Percentiles rank a stretch among this genome's conserved stretches.
Conservation (phyloP, 2,329 filamentous ascomycete genomes). For the Helotiales sp. region DNA sequence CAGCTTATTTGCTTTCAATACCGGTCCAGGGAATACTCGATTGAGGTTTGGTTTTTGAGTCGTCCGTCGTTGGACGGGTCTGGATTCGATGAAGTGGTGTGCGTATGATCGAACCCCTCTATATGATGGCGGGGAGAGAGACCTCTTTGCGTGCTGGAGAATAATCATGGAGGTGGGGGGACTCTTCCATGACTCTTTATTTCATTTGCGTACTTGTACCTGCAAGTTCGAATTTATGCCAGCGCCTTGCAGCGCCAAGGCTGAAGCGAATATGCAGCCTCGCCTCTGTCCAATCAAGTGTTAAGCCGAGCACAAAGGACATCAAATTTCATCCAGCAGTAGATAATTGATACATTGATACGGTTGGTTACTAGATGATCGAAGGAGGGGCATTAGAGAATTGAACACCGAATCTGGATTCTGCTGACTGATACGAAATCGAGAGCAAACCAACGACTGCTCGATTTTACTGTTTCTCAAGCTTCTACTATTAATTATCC, state of each 20-base stretch:
- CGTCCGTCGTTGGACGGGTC: neutral
- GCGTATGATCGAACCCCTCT: neutral
- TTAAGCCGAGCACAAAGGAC: neutral
- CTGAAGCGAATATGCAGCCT: slow-evolving; percentile 7
- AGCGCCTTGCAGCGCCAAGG: slow-evolving; percentile 17
- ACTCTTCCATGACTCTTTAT: neutral
- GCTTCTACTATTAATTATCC: too few species aligned
- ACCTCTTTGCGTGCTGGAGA: neutral
- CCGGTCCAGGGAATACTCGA: slow-evolving; percentile 25
- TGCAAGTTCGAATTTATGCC: slow-evolving; percentile 7
- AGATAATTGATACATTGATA: too few species aligned
- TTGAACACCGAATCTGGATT: too few species aligned
- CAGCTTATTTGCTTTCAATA: neutral
- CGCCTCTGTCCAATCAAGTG: neutral
- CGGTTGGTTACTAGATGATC: too few species aligned
- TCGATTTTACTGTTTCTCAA: too few species aligned
- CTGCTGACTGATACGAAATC: too few species aligned
- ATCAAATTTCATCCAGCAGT: too few species aligned
- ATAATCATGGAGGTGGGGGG: slow-evolving; percentile 6
- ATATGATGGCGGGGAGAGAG: neutral
- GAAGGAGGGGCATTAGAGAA: too few species aligned
- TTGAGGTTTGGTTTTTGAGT: neutral
- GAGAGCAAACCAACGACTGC: too few species aligned
- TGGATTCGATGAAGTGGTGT: neutral
- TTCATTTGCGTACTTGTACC: neutral